A percentile compares a stretch with the other conserved stretches of the same genome.
Evolutionary conservation across 2,329 filamentous ascomycete genomes (phyloP).

Genomic region (Pseudogymnoascus destructans): DNA sequence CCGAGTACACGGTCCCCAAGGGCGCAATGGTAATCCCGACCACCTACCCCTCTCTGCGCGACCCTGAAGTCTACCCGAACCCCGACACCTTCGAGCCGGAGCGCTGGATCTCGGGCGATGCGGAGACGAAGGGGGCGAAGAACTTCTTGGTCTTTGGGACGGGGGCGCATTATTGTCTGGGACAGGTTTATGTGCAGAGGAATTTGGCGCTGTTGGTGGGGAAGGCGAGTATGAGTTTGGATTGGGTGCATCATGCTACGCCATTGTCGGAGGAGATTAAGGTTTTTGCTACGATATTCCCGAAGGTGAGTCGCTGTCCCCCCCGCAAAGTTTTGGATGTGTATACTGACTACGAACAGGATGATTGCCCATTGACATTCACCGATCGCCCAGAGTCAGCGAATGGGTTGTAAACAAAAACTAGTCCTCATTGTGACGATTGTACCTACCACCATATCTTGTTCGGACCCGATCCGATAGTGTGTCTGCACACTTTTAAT

Average conservation of each 20-base stretch:
- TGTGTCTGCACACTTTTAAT: not conserved
- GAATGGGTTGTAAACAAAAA: not conserved
- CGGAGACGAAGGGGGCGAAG: slow-evolving; percentile 67
- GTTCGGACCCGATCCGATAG: not conserved
- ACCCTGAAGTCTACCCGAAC: slow-evolving; percentile 82
- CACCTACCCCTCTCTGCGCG: slow-evolving; percentile 79
- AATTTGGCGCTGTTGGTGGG: slow-evolving; percentile 84
- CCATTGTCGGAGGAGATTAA: slow-evolving; percentile 84
- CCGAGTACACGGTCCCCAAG: slow-evolving; percentile 84
- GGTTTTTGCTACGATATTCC: slow-evolving; percentile 97
- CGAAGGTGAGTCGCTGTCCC: slow-evolving; percentile 51
- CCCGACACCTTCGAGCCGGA: slow-evolving; percentile 85
- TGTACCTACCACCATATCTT: slow-evolving; percentile 1
- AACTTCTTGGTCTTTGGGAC: slow-evolving; percentile 96
- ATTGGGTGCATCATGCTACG: slow-evolving; percentile 85
- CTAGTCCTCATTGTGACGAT: not conserved
- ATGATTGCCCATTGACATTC: slow-evolving; percentile 73
- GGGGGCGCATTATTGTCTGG: slow-evolving; percentile 91
- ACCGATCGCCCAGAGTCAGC: slow-evolving; percentile 20
- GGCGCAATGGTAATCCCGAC: slow-evolving; percentile 91
- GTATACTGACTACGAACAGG: slow-evolving; percentile 36
- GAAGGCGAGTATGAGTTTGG: slow-evolving; percentile 72
- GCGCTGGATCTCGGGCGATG: slow-evolving; percentile 79
- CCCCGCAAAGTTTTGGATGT: slow-evolving; percentile 14
- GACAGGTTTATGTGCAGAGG: slow-evolving; percentile 79